A percentile compares a stretch with the other conserved stretches of the same genome.
phyloP scores from a whole-genome alignment of 1,284 basidiomycete genomes.

The Wolfiporia cocos region DNA sequence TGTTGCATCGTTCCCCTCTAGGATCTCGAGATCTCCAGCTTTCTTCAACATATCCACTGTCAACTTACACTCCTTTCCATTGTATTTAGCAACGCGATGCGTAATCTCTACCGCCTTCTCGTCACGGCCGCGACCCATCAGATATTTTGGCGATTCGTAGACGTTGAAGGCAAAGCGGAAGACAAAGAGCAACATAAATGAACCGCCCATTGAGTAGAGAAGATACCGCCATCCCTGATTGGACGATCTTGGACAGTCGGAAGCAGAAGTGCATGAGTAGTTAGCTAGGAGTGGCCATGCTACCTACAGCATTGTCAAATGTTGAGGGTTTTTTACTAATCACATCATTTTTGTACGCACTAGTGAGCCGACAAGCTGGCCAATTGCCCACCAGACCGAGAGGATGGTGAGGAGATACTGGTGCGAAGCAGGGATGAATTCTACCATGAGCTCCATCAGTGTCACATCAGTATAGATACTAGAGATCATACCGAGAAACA shows the following conservation, averaged over 20 bases:
- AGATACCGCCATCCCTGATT: constrained; percentile 75
- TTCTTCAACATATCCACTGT: constrained; percentile 41
- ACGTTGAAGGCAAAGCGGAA: constrained; percentile 73
- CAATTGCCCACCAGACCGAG: constrained; percentile 62
- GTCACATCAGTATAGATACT: too few relatives aligned
- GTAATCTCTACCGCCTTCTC: constrained; percentile 67
- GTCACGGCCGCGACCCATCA: constrained; percentile 69
- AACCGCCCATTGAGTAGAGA: constrained; percentile 53
- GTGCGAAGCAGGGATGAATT: constrained; percentile 53
- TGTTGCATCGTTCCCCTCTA: constrained; percentile 9
- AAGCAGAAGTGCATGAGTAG: constrained; percentile 44
- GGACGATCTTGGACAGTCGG: constrained; percentile 36
- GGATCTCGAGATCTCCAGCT: constrained; percentile 12
- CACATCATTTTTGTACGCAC: constrained; percentile 29
- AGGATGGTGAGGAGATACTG: constrained; percentile 60
- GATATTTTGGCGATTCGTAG: constrained; percentile 70
- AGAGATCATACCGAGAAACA: constrained; percentile 59
- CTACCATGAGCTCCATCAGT: too few relatives aligned
- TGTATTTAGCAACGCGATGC: constrained; percentile 63
- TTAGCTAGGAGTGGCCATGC: constrained; percentile 62
- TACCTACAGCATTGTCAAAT: constrained; percentile 28
- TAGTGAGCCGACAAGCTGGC: constrained; percentile 52
- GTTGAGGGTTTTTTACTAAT: too few relatives aligned
- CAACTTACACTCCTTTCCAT: constrained; percentile 42
- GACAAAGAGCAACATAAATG: constrained; percentile 59